phyloP scores from a whole-genome alignment of 108 stramenopile species.

The Thalassiosira profunda region DNA sequence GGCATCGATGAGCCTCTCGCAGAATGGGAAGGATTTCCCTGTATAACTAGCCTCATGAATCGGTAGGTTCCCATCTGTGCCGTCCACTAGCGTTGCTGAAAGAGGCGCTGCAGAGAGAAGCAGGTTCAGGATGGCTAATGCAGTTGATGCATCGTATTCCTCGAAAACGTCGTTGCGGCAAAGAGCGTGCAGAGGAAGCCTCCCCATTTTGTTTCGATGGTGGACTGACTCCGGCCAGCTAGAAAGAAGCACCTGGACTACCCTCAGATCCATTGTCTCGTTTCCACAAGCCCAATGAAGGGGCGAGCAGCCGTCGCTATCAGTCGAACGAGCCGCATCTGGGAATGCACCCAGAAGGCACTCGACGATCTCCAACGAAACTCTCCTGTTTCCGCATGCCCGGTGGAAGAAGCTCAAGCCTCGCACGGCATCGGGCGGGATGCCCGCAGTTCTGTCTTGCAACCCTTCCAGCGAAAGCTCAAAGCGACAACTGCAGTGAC shows the following conservation, averaged over 20 bases:
- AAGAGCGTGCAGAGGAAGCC: conserved; percentile 1
- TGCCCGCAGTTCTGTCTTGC: no score
- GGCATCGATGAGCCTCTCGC: background rate
- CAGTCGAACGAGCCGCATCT: background rate
- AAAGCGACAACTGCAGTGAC: no score
- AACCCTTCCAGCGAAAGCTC: no score
- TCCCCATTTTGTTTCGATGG: background rate
- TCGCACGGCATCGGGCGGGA: no score
- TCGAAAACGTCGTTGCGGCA: no score
- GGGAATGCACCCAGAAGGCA: background rate
- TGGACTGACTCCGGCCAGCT: background rate
- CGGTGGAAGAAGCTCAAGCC: no score
- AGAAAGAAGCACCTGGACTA: background rate
- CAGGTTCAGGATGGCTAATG: background rate
- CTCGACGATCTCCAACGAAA: background rate
- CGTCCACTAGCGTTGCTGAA: background rate
- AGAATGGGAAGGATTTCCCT: background rate
- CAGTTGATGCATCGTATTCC: no score
- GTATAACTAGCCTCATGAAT: background rate
- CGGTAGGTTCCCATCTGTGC: background rate
- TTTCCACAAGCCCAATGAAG: background rate
- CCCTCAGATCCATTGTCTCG: background rate
- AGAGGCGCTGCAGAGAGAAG: background rate
- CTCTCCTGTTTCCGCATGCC: background rate
- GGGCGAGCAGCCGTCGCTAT: background rate